phyloP scores from a whole-genome alignment of 2,329 filamentous ascomycete genomes.

The Ophiobolus disseminans region DNA sequence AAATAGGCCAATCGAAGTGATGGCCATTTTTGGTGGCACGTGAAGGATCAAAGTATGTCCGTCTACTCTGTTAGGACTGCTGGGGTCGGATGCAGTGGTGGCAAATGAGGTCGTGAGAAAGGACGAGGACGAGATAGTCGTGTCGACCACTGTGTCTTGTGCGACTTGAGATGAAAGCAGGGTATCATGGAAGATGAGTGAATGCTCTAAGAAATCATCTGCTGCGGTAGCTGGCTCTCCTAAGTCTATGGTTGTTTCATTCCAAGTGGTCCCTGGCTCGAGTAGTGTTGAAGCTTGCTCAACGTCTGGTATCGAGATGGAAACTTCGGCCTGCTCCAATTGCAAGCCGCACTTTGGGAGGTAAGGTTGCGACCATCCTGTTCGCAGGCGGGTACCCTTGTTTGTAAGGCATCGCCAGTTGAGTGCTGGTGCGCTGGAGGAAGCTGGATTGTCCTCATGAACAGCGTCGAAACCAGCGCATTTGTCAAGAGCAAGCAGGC shows the following conservation, averaged over 20 bases:
- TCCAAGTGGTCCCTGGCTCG: conserved; percentile 26
- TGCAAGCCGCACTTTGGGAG: conserved; percentile 20
- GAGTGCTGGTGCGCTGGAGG: conserved; percentile 34
- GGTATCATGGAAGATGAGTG: conserved; percentile 73
- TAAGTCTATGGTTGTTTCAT: conserved; percentile 35
- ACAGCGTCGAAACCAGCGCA: conserved; percentile 50
- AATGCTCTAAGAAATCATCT: conserved; percentile 74
- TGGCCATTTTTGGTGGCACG: conserved; percentile 39
- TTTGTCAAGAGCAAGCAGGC: conserved; percentile 59
- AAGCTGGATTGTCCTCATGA: too few relatives aligned
- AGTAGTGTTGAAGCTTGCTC: conserved; percentile 12
- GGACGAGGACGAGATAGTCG: conserved; percentile 40
- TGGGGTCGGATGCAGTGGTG: conserved; percentile 34
- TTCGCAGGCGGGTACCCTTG: conserved; percentile 25
- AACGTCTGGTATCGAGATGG: conserved; percentile 25
- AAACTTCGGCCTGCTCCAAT: conserved; percentile 11
- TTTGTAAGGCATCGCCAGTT: conserved; percentile 41
- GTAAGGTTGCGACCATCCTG: conserved; percentile 44
- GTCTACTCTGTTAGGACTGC: conserved; percentile 28
- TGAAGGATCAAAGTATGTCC: conserved; percentile 13
- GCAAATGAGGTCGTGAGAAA: conserved; percentile 48
- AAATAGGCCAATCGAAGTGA: conserved; percentile 72
- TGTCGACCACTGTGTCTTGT: conserved; percentile 28
- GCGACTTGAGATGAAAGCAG: conserved; percentile 66
- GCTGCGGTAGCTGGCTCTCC: conserved; percentile 20